Conservation (phyloP, 345 rosid species). For the Carallia brachiata region DNA sequence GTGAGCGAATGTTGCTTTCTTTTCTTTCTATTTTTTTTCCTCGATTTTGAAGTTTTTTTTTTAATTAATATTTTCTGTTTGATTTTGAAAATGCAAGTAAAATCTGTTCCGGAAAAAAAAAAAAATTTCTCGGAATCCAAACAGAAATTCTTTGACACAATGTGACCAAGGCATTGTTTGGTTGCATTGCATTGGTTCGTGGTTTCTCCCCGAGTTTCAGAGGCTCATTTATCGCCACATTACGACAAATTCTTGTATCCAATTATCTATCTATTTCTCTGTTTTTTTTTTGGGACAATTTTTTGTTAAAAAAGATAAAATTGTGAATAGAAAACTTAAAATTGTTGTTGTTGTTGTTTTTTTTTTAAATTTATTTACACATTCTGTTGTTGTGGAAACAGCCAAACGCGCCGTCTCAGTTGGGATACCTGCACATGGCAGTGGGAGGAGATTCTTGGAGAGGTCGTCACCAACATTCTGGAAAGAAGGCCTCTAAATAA, state of each 20-base stretch:
- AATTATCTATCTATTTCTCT: too few species aligned
- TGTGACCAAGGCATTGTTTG: background rate
- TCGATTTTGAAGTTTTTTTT: background rate
- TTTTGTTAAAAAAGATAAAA: too few species aligned
- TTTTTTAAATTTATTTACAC: background rate
- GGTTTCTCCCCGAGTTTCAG: background rate
- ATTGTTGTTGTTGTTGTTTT: too few species aligned
- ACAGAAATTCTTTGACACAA: background rate
- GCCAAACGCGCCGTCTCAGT: background rate
- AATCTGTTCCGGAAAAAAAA: background rate
- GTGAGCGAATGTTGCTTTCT: too few species aligned
- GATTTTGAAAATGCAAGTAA: background rate
- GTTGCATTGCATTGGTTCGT: background rate
- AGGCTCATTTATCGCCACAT: background rate
- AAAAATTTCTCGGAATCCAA: too few species aligned
- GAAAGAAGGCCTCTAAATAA: constrained; percentile 24
- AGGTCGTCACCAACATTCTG: constrained; percentile 39
- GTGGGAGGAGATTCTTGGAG: constrained; percentile 31
- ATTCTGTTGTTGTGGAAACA: background rate
- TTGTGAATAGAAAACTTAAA: too few species aligned
- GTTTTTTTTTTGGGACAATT: too few species aligned
- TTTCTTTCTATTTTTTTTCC: too few species aligned
- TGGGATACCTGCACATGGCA: constrained; percentile 28
- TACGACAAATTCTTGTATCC: constrained; percentile 2
- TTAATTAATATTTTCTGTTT: background rate